A percentile compares a stretch with the other conserved stretches of the same genome.
phyloP scores from a whole-genome alignment of 208 protist genomes.

The Entamoeba histolytica region DNA sequence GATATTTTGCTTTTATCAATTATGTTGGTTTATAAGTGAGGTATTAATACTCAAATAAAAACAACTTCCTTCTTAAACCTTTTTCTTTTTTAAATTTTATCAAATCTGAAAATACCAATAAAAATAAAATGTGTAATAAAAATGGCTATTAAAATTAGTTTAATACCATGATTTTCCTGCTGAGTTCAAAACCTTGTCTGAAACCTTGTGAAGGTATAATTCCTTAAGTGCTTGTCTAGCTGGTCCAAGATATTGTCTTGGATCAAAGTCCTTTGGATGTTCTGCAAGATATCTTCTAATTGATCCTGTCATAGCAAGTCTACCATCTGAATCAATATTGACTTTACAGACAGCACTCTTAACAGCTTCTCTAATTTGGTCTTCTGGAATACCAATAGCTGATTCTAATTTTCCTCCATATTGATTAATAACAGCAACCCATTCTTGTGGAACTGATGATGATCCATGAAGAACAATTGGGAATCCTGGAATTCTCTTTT shows the following conservation, averaged over 20 bases:
- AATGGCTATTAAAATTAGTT: no score
- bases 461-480: constrained; percentile 37
- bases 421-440: constrained; percentile 28
- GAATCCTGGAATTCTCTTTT: constrained; percentile 1
- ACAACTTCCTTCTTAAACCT: no score
- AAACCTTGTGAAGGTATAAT: not conserved
- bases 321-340: constrained; percentile 34
- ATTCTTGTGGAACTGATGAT: constrained; percentile 24
- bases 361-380: constrained; percentile 15
- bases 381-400: constrained; percentile 29
- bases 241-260: constrained; percentile 27
- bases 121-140: no score
- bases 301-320: constrained; percentile 28
- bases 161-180: no score
- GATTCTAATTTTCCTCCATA: constrained; percentile 31
- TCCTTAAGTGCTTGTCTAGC: constrained; percentile 14
- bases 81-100: no score
- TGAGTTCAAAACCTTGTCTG: no score
- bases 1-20: no score
- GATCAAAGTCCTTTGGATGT: constrained; percentile 31
- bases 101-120: no score
- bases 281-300: constrained; percentile 30
- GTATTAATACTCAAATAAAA: no score
- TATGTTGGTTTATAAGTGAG: no score
- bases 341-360: constrained; percentile 29